A percentile compares a stretch with the other conserved stretches of the same genome.
Evolutionary conservation across 2,329 filamentous ascomycete species (phyloP).

Genomic region (Fusarium bactridioides): DNA sequence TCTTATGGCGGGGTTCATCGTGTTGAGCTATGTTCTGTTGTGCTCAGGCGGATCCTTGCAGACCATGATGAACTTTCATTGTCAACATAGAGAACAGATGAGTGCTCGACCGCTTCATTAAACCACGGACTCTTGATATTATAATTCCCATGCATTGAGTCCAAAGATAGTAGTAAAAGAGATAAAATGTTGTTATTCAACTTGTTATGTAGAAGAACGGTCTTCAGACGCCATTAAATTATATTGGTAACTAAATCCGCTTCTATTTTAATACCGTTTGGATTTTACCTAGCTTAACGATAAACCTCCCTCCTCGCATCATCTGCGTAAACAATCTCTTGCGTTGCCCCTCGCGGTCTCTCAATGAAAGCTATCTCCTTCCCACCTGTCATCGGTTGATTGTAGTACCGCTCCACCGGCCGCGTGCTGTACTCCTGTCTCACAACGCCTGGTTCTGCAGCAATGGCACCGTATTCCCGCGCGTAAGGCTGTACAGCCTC

Average conservation of each 20-base stretch:
- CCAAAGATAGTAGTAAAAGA: neutral
- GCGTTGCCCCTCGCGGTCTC: slow-evolving; percentile 50
- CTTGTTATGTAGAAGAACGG: neutral
- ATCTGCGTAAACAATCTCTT: slow-evolving; percentile 57
- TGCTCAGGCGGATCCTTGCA: neutral
- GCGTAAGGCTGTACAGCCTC: slow-evolving; percentile 46
- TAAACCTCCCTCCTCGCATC: slow-evolving; percentile 50
- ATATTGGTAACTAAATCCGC: neutral
- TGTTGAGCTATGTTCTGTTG: neutral
- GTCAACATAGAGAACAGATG: neutral
- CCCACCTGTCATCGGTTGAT: slow-evolving; percentile 43
- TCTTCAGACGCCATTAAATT: neutral
- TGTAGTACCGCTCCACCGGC: slow-evolving; percentile 56
- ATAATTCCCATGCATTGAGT: neutral
- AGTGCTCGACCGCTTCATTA: no score
- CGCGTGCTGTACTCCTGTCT: slow-evolving; percentile 51
- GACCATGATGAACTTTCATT: neutral
- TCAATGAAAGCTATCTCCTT: slow-evolving; percentile 57
- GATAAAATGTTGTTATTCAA: neutral
- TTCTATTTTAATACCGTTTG: neutral
- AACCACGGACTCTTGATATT: neutral
- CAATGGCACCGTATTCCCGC: slow-evolving; percentile 42
- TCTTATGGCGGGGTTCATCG: neutral
- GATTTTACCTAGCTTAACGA: slow-evolving; percentile 34
- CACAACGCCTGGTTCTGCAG: slow-evolving; percentile 38